Evolutionary conservation across 2,329 filamentous ascomycete species (phyloP), one percentile per base, ranked within the genome.

Genomic region (Ustilaginoidea virens): DNA sequence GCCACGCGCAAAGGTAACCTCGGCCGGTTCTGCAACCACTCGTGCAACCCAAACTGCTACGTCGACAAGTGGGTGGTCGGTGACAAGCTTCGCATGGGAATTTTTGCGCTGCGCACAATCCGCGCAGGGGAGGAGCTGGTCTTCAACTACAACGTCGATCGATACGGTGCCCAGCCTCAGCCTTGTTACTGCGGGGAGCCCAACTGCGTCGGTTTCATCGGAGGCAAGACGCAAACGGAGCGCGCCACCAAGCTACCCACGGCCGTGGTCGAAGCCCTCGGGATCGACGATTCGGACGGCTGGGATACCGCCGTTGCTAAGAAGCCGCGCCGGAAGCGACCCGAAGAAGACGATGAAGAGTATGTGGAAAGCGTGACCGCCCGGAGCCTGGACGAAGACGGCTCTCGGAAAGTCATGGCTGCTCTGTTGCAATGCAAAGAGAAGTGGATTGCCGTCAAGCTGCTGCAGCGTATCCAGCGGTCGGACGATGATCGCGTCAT

Each of bases 51-150:
- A 12, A 98, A 98, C 49, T 96, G 86, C 57, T 96, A 92, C 54
- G 87, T 98, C 38, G 90, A 98, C 65, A 98, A 98, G 60, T 98
- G 90, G 90, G 86, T 96, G 34, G 85, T 98, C 19, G 86, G 85
- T 12, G 82, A 92, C 45, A 96, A 94, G 60, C 63, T 96, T 49
- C 86, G 90, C 44, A 98, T 98, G 90, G 90, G 90, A 44, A 96
- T 98, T 42, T 98, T 98, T 60, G 82, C 86, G 43, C 71, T 81
- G 56, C 81, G 86, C 39, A 65, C 70, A 45, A 78, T 98, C 48
- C 74, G 75, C 47, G 75, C 80, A 12, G 90, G 90, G 31, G 90
- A 98, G 53, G 90, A 98, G 53, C 63, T 98, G 32, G 86, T 93
- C 14, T 98, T 98, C 64, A 94, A 98, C 61, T 98, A 98, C 69